A percentile compares a stretch with the other conserved stretches of the same genome.
phyloP scores from a whole-genome alignment of 2,329 filamentous ascomycete genomes.

The Ceratocystis papillata region DNA sequence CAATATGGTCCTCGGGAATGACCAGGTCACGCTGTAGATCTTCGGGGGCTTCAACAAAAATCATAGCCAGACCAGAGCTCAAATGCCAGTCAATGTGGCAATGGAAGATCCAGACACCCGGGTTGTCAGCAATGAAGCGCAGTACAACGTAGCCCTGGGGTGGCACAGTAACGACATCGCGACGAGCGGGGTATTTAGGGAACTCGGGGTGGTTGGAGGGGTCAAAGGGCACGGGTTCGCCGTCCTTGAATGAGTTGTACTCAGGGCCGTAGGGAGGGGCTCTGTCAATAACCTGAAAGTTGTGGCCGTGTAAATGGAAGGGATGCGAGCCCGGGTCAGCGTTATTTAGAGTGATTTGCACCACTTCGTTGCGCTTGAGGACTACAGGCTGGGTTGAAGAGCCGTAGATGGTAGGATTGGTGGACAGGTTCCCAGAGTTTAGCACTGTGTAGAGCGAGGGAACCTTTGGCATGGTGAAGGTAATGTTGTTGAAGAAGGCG shows the following conservation, averaged over 20 bases:
- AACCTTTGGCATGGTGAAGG: slow-evolving; percentile 53
- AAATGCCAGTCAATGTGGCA: slow-evolving; percentile 46
- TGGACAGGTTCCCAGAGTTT: slow-evolving; percentile 38
- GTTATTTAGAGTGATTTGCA: slow-evolving; percentile 51
- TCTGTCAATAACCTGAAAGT: slow-evolving; percentile 41
- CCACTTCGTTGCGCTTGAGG: slow-evolving; percentile 42
- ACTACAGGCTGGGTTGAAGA: slow-evolving; percentile 42
- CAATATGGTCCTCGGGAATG: slow-evolving; percentile 46
- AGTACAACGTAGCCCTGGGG: slow-evolving; percentile 42
- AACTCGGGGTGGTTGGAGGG: slow-evolving; percentile 33
- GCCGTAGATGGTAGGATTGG: slow-evolving; percentile 43
- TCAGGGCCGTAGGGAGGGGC: slow-evolving; percentile 18
- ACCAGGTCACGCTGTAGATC: slow-evolving; percentile 41
- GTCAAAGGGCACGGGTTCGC: slow-evolving; percentile 29
- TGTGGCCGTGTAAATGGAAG: slow-evolving; percentile 55
- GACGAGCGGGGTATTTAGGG: slow-evolving; percentile 35
- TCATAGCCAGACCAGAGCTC: slow-evolving; percentile 35
- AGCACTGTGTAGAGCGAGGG: slow-evolving; percentile 59
- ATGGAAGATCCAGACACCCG: slow-evolving; percentile 37
- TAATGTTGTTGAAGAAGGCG: slow-evolving; percentile 52
- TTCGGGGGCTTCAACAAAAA: slow-evolving; percentile 27
- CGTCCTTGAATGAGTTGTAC: slow-evolving; percentile 24
- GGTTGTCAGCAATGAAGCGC: slow-evolving; percentile 36
- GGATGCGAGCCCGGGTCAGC: slow-evolving; percentile 48
- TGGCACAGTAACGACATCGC: slow-evolving; percentile 40